phyloP scores from a whole-genome alignment of 106 monocot species.

The Narthecium ossifragum region DNA sequence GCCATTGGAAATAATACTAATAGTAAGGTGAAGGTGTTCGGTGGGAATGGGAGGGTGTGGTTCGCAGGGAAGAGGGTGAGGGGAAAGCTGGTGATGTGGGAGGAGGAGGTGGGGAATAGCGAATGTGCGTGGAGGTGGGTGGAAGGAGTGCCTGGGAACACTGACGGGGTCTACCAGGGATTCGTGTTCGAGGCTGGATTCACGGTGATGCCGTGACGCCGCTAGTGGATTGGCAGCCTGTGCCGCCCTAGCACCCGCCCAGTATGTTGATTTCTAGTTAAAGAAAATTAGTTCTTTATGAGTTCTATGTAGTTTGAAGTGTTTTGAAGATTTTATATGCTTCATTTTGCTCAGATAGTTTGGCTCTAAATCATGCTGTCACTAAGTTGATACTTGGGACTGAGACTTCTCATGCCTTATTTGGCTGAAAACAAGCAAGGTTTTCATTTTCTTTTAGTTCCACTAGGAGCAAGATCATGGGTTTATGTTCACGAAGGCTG shows the following conservation, averaged over 20 bases:
- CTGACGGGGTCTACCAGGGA: slow-evolving; percentile 74
- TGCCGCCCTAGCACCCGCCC: too few relatives aligned
- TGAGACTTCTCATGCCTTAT: too few relatives aligned
- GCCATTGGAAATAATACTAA: slow-evolving; percentile 54
- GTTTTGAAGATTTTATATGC: background rate
- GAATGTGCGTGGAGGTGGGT: slow-evolving; percentile 80
- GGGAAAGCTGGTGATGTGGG: slow-evolving; percentile 92
- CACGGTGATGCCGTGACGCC: slow-evolving; percentile 49
- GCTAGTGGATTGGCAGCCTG: too few relatives aligned
- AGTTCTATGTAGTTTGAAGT: background rate
- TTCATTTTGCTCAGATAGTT: background rate
- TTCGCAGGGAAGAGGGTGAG: slow-evolving; percentile 87
- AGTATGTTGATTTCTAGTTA: too few relatives aligned
- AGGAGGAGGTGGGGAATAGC: slow-evolving; percentile 40
- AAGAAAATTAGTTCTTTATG: slow-evolving; percentile 4
- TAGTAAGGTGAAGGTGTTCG: slow-evolving; percentile 97
- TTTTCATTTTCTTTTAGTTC: too few relatives aligned
- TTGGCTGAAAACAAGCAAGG: too few relatives aligned
- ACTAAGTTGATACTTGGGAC: background rate
- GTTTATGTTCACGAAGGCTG: too few relatives aligned
- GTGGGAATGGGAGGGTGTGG: slow-evolving; percentile 92
- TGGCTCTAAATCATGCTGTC: background rate
- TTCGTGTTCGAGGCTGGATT: slow-evolving; percentile 72
- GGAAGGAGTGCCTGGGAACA: slow-evolving; percentile 68
- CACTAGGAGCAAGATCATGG: too few relatives aligned